Conservation (phyloP, 345 rosid species). For the Eucalyptus melliodora region DNA sequence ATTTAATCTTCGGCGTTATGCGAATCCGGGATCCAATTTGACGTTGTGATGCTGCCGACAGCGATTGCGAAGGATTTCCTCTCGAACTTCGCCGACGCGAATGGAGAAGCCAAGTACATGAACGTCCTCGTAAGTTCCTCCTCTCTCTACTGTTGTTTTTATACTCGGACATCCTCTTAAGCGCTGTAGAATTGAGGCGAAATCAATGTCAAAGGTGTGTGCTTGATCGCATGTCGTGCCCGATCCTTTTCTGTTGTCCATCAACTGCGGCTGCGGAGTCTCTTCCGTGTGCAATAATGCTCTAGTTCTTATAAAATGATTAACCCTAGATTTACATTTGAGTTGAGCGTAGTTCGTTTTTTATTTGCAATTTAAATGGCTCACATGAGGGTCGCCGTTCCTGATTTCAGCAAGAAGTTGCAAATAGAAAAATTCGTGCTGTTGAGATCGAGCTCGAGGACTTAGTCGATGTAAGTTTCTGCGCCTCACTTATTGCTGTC, state of each 20-base stretch:
- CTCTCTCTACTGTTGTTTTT: not conserved
- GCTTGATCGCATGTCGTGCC: not conserved
- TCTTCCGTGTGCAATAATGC: not conserved
- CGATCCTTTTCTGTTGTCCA: not conserved
- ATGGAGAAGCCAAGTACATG: slow-evolving; percentile 68
- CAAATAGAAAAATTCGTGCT: slow-evolving; percentile 66
- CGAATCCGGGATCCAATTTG: not conserved
- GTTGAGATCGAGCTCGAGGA: slow-evolving; percentile 79
- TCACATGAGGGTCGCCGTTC: not conserved
- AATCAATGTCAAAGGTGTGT: not conserved
- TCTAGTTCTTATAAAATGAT: not conserved
- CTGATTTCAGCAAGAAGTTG: slow-evolving; percentile 69
- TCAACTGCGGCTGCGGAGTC: not conserved
- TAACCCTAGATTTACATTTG: not conserved
- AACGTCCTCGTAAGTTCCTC: slow-evolving; percentile 62
- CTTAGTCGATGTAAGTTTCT: slow-evolving; percentile 45
- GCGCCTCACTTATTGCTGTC: no score
- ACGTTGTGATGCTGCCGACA: not conserved
- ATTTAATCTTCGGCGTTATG: not conserved
- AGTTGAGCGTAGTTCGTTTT: not conserved
- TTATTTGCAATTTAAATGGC: not conserved
- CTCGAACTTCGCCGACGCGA: slow-evolving; percentile 49
- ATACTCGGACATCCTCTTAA: not conserved
- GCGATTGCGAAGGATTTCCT: slow-evolving; percentile 77
- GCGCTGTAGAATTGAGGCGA: not conserved